A percentile compares a stretch with the other conserved stretches of the same genome.
phyloP scores from a whole-genome alignment of 75 land plant species.

The Adiantum capillusveneris region DNA sequence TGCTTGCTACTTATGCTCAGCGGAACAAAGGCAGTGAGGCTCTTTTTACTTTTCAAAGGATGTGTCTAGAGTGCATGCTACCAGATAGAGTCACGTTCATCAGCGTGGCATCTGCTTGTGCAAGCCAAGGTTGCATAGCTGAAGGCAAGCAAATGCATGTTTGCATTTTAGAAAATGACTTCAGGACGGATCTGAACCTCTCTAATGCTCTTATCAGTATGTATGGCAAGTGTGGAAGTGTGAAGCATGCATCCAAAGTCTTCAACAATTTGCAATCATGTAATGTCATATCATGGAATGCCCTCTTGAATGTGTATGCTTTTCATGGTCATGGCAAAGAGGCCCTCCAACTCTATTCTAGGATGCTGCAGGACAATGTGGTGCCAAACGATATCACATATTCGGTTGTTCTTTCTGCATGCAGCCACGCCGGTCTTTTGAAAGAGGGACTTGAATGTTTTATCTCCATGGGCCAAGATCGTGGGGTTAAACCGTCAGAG shows the following conservation, averaged over 20 bases:
- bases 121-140: conserved; percentile 12
- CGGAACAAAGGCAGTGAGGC: conserved; percentile 16
- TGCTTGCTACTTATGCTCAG: conserved; percentile 32
- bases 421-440: conserved; percentile 21
- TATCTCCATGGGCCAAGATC: conserved; percentile 3
- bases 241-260: conserved; percentile 15
- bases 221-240: conserved; percentile 34
- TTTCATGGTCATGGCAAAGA: conserved; percentile 21
- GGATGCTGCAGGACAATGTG: conserved; percentile 22
- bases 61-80: conserved; percentile 11
- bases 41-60: conserved; percentile 11
- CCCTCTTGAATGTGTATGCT: conserved; percentile 29
- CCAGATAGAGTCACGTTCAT: conserved; percentile 21
- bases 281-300: conserved; percentile 42
- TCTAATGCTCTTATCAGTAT: conserved; percentile 33
- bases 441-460: conserved; percentile 17
- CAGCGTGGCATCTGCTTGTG: conserved; percentile 26
- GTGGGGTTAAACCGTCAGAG: conserved; percentile 8
- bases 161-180: conserved; percentile 13
- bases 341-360: conserved; percentile 16
- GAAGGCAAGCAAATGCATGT: conserved; percentile 20
- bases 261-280: conserved; percentile 16
- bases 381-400: conserved; percentile 28
- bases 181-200: conserved; percentile 20
- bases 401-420: conserved; percentile 26